Percentiles rank a stretch among this genome's conserved stretches.
Conservation (phyloP, 129 eudicot genomes). For the Cynara cardunculus region DNA sequence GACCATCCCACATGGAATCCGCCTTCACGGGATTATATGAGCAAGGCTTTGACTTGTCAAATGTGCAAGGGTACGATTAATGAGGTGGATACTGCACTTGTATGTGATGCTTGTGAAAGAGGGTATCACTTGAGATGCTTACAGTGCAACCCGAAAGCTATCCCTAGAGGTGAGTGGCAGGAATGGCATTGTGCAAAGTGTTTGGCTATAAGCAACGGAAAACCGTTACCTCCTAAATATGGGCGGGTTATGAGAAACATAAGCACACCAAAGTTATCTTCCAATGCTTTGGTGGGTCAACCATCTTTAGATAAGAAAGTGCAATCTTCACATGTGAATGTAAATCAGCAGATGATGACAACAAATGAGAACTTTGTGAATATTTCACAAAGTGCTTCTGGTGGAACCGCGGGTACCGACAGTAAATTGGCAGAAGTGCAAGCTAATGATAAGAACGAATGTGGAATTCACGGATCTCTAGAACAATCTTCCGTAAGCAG, state of each 20-base stretch:
- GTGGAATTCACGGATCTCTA: slow-evolving; percentile 11
- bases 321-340: slow-evolving; percentile 40
- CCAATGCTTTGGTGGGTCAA: slow-evolving; percentile 42
- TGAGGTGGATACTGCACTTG: slow-evolving; percentile 70
- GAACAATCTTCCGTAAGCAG: slow-evolving; percentile 27
- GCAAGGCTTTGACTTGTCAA: slow-evolving; percentile 74
- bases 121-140: slow-evolving; percentile 84
- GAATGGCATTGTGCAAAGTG: slow-evolving; percentile 97
- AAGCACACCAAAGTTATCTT: slow-evolving; percentile 45
- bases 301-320: slow-evolving; percentile 44
- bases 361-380: slow-evolving; percentile 37
- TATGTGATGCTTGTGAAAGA: slow-evolving; percentile 98
- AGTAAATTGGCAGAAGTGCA: slow-evolving; percentile 27
- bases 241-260: slow-evolving; percentile 90
- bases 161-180: slow-evolving; percentile 90
- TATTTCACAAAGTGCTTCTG: slow-evolving; percentile 25
- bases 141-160: slow-evolving; percentile 52
- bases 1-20: slow-evolving; percentile 76
- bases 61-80: slow-evolving; percentile 51
- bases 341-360: slow-evolving; percentile 26
- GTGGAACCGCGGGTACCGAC: slow-evolving; percentile 17
- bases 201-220: slow-evolving; percentile 69
- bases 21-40: slow-evolving; percentile 96
- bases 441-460: slow-evolving; percentile 22
- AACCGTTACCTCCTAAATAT: slow-evolving; percentile 93